Percentiles rank a stretch among this genome's conserved stretches.
phyloP scores from a whole-genome alignment of 2,329 filamentous ascomycete genomes.

The Orbilia blumenaviensis region DNA sequence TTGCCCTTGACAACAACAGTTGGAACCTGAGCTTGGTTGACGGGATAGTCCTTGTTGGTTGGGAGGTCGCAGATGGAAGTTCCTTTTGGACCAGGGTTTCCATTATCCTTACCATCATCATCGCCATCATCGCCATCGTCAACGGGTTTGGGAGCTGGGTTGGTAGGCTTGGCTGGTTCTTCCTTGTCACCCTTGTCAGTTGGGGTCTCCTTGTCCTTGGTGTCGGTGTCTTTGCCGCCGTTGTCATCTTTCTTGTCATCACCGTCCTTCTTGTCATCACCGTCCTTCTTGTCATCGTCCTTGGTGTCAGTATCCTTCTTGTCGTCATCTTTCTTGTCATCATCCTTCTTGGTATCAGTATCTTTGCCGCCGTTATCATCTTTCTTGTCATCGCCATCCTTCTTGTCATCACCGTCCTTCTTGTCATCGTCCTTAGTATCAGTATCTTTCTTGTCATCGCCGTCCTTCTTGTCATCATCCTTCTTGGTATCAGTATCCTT shows the following conservation, averaged over 20 bases:
- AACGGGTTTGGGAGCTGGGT: not conserved
- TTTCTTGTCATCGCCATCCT: not conserved
- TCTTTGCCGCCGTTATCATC: not conserved
- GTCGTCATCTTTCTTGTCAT: not conserved
- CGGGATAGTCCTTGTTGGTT: not conserved
- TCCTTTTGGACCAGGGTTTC: constrained; percentile 1
- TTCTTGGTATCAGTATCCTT: not conserved
- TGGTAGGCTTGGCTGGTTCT: not conserved
- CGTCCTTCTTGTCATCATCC: not conserved
- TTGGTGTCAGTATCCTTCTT: not conserved
- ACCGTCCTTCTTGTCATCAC: not conserved
- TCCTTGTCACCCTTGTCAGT: not conserved
- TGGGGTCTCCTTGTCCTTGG: not conserved
- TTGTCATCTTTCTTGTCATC: not conserved
- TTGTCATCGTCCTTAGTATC: not conserved
- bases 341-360: not conserved
- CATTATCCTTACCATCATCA: not conserved
- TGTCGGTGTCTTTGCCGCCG: not conserved
- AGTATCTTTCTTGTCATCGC: constrained; percentile 2
- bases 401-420: not conserved
- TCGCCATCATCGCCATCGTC: not conserved
- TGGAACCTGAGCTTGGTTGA: not conserved
- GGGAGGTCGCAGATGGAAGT: not conserved
- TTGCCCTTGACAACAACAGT: not conserved
- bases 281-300: not conserved